Evolutionary conservation across 2,329 filamentous ascomycete genomes (phyloP).

Genomic region (Xylariaceae sp.): DNA sequence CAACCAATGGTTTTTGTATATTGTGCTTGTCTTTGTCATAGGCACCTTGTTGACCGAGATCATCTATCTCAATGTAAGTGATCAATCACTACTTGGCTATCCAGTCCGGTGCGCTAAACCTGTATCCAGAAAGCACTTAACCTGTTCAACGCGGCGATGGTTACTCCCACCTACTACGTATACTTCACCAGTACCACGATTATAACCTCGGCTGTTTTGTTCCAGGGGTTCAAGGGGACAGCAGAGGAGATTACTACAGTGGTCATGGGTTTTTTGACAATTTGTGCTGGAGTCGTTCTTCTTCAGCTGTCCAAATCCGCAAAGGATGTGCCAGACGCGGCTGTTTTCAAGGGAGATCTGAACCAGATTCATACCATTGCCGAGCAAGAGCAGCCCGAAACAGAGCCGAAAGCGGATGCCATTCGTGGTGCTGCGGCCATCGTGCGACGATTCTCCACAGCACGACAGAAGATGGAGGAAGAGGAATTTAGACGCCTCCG

Average conservation of each 20-base stretch:
- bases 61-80: slow-evolving; percentile 86
- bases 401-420: slow-evolving; percentile 92
- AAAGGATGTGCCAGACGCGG: slow-evolving; percentile 92
- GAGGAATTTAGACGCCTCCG: slow-evolving; percentile 75
- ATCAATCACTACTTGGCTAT: not conserved
- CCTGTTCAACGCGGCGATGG: slow-evolving; percentile 91
- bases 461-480: slow-evolving; percentile 72
- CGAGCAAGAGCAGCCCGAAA: slow-evolving; percentile 92
- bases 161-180: slow-evolving; percentile 98
- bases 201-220: slow-evolving; percentile 86
- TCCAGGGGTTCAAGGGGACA: slow-evolving; percentile 89
- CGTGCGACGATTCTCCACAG: slow-evolving; percentile 72
- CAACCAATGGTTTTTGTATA: slow-evolving; percentile 96
- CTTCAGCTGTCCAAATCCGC: slow-evolving; percentile 96
- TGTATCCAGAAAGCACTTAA: slow-evolving; percentile 89
- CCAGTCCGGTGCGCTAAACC: slow-evolving; percentile 27
- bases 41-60: slow-evolving; percentile 89
- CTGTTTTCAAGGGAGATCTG: slow-evolving; percentile 87
- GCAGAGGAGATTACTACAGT: slow-evolving; percentile 77
- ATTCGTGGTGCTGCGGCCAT: slow-evolving; percentile 89
- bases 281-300: slow-evolving; percentile 87
- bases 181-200: slow-evolving; percentile 97
- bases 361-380: slow-evolving; percentile 94
- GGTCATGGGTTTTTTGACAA: slow-evolving; percentile 88
- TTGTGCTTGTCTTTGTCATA: slow-evolving; percentile 86